Conservation (phyloP, 352 stramenopile species). For the Blastocystis sp. region DNA sequence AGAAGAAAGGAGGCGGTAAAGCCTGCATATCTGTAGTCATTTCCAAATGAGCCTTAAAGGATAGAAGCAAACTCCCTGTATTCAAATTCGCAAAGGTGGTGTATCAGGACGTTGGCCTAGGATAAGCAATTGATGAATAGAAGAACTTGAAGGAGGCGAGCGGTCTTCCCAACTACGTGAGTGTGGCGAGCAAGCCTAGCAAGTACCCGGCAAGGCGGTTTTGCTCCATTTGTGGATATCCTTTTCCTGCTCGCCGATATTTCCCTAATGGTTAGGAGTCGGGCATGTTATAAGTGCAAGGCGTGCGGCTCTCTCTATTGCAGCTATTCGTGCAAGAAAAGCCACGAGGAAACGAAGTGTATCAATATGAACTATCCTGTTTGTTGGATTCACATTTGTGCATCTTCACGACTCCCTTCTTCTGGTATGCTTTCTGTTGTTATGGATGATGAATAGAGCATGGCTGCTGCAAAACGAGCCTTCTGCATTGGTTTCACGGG, state of each 20-base stretch:
- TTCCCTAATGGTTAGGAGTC: conserved; percentile 1
- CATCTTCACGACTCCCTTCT: too few relatives aligned
- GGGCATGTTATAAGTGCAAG: neutral
- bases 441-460: neutral
- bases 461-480: neutral
- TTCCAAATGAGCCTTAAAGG: too few relatives aligned
- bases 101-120: neutral
- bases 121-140: neutral
- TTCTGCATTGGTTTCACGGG: neutral
- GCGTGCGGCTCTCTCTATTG: conserved; percentile 38
- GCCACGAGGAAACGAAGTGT: conserved; percentile 54
- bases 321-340: conserved; percentile 5
- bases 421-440: too few relatives aligned
- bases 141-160: conserved; percentile 3
- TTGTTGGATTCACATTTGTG: neutral
- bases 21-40: neutral
- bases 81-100: conserved; percentile 51
- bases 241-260: neutral
- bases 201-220: neutral
- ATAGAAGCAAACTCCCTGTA: neutral
- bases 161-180: conserved; percentile 9
- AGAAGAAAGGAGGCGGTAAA: conserved; percentile 1
- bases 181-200: neutral
- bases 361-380: conserved; percentile 12
- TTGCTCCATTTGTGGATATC: conserved; percentile 55